Evolutionary conservation across 768 basidiomycete species (phyloP).

Genomic region (Boletus reticulatus): DNA sequence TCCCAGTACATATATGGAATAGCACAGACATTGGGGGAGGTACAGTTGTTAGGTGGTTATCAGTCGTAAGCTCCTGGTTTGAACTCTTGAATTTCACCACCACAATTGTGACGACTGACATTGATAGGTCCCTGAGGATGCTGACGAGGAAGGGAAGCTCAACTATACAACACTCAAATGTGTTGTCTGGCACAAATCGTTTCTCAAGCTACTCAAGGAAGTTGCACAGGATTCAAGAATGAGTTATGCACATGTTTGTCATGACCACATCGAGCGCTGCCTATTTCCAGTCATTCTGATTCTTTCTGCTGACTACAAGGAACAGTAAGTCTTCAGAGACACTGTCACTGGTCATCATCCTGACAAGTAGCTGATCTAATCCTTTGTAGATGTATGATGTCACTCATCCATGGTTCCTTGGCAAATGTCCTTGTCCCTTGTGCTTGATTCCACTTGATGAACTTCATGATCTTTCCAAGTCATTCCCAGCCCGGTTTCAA

Average conservation of each 20-base stretch:
- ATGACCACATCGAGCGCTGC: slow-evolving; percentile 12
- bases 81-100: too few species aligned
- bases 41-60: slow-evolving; percentile 14
- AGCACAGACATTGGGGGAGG: slow-evolving; percentile 15
- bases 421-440: slow-evolving; percentile 36
- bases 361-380: too few species aligned
- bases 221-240: slow-evolving; percentile 15
- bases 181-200: slow-evolving; percentile 38
- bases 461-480: slow-evolving; percentile 3
- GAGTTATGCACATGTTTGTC: slow-evolving; percentile 24
- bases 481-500: too few species aligned
- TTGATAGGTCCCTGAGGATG: slow-evolving; percentile 33
- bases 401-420: slow-evolving; percentile 31
- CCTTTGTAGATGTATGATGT: slow-evolving; percentile 35
- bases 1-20: slow-evolving; percentile 16
- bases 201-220: slow-evolving; percentile 30
- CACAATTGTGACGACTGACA: not conserved
- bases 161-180: slow-evolving; percentile 33
- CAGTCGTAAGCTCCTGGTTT: slow-evolving; percentile 2
- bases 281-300: slow-evolving; percentile 41
- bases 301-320: slow-evolving; percentile 43
- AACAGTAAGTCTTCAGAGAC: slow-evolving; percentile 33
- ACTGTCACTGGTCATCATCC: too few species aligned
- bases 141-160: slow-evolving; percentile 28
- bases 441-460: slow-evolving; percentile 34